Evolutionary conservation across 345 rosid genomes (phyloP), one percentile per base, ranked within the genome.

Genomic region (Viola odorata): DNA sequence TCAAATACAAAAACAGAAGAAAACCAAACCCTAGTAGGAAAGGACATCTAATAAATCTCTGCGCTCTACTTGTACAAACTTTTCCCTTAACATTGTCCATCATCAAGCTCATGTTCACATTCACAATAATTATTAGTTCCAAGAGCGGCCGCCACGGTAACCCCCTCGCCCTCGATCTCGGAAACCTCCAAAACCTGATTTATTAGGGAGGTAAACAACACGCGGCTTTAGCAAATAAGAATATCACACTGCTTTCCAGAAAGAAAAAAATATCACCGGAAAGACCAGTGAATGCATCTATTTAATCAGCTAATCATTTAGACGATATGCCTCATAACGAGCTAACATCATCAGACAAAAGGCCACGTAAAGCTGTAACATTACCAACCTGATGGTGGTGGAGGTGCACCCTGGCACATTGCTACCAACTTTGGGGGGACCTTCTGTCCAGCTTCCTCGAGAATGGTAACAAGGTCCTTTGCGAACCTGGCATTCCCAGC

Each of bases 401-500:
- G 94, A 60, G 94, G 97, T 1, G 92, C 91, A 54, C 89, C 91
- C 41, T 91, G 97, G 40, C 96, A 97, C 99, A 95, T 95, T 50
- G 96, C 85, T 11, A 94, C 87, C 77, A 95, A 73, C 65, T 95
- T 94, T 1, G 84, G 81, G 61, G 89, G 84, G 62, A 95, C 91
- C 75, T 85, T 95, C 80, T 95, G 99, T 51, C 97, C 95, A 65
- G 99, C 99, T 85, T 91, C 97, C 84, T 91, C 77, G 9, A 95
- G 89, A 76, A 95, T 85, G 78, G 74, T 75, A 55, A 86, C 73
- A 67, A 95, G 88, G 57, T 95, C 99, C 75, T 91, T 95, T 1
- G 99, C 95, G 55, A 86, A 95, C 65, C 99, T 86, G 39, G 97
- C 99, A 77, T 95, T 95, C 37, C 91, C 86, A 51, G 88, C 96